Percentiles rank a stretch among this genome's conserved stretches.
These are phyloP conservation scores for Peniophora sp. DNA, from an alignment of 1,284 basidiomycete species.

Conservation along the genomic window DNA sequence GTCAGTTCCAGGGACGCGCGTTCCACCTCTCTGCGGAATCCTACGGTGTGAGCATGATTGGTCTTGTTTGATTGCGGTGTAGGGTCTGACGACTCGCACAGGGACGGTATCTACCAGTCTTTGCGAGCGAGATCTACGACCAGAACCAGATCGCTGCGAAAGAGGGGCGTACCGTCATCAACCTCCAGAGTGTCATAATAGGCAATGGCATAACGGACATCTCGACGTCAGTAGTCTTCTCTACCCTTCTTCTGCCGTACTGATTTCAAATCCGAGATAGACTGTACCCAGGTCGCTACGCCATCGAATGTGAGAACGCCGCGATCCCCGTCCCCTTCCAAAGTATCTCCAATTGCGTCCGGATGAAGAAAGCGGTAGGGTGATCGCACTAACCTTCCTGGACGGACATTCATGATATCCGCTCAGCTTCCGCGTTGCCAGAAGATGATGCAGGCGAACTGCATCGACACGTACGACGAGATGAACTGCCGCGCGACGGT, in stretches of 20 bases:
- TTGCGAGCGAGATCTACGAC: constrained; percentile 74
- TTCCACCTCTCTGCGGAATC: constrained; percentile 70
- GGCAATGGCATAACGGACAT: constrained; percentile 60
- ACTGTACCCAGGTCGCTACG: constrained; percentile 53
- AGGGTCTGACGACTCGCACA: constrained; percentile 22
- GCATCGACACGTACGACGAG: constrained; percentile 49
- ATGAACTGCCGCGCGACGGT: constrained; percentile 56
- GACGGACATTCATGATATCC: not conserved
- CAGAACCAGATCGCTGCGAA: constrained; percentile 51
- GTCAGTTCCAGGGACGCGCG: constrained; percentile 53
- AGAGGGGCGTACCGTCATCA: constrained; percentile 55
- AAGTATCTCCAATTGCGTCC: constrained; percentile 46
- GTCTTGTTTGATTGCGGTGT: constrained; percentile 29
- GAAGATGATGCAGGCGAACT: constrained; percentile 34
- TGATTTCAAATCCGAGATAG: constrained; percentile 20
- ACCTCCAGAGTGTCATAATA: constrained; percentile 58
- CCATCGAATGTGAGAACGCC: constrained; percentile 53
- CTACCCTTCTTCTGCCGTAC: not conserved
- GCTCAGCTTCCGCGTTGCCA: constrained; percentile 49
- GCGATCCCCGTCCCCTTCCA: constrained; percentile 51
- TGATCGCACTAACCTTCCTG: too few relatives aligned
- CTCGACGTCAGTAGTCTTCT: constrained; percentile 34
- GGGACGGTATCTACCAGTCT: constrained; percentile 77
- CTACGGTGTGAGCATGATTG: constrained; percentile 39
- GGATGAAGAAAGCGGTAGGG: constrained; percentile 51